A percentile compares a stretch with the other conserved stretches of the same genome.
These are phyloP conservation scores for Naematelia aurantialba DNA, from an alignment of 768 basidiomycete species.

Conservation along the genomic window DNA sequence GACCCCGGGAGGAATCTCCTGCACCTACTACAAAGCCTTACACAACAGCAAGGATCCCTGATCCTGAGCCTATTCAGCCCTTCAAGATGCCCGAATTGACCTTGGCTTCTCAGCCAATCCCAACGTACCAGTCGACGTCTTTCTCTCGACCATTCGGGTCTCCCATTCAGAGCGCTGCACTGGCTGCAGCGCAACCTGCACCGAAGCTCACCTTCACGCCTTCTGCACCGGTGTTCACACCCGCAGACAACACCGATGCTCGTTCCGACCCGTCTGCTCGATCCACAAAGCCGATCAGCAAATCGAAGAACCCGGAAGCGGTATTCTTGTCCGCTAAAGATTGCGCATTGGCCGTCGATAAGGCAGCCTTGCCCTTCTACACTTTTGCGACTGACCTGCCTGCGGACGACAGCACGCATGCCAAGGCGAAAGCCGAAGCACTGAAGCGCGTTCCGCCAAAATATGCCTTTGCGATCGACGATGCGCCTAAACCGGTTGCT, in stretches of 20 bases:
- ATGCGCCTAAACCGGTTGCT: neutral
- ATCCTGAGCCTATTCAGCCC: neutral
- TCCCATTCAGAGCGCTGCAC: neutral
- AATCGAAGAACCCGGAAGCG: neutral
- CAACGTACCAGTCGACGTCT: neutral
- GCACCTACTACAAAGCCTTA: neutral
- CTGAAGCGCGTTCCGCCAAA: neutral
- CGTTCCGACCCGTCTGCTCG: neutral
- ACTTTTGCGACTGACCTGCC: conserved; percentile 23
- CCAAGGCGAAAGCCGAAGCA: conserved; percentile 14
- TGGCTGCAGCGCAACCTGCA: neutral
- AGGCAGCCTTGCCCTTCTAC: conserved; percentile 38
- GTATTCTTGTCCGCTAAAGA: conserved; percentile 36
- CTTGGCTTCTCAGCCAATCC: neutral
- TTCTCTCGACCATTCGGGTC: neutral
- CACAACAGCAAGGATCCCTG: neutral
- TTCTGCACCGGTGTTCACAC: neutral
- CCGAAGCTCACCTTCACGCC: neutral
- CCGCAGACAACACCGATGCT: neutral
- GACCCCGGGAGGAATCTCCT: neutral
- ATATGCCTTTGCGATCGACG: conserved; percentile 11
- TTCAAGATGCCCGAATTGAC: neutral
- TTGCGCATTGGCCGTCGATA: conserved; percentile 26
- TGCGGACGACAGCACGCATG: conserved; percentile 6
- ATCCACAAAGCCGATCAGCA: neutral